Base-by-base conservation (phyloP, 2,329 filamentous ascomycete species). In the Trichophyton equinum region DNA sequence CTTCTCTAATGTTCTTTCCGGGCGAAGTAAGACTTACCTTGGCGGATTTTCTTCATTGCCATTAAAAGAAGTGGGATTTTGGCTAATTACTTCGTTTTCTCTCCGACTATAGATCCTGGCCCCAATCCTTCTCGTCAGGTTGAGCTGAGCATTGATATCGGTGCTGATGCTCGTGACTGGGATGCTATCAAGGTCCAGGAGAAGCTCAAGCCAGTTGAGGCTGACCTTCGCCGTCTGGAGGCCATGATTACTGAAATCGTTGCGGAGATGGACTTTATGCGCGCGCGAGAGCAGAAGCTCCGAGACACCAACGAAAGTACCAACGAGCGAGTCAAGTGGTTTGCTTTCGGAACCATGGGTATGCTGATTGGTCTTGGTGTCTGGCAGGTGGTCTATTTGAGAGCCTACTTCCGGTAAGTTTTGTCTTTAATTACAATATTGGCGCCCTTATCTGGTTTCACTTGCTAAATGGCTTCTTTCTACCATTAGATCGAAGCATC, bases 271-370 rank as follows among this genome's bases (percentile, higher is more conserved):
- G 92, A 97, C 66, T 99, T 97, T 78, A 83, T 99, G 69, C 84
- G 94, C 66, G 70, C 76, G 44, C 84, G 94, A 69, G 94, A 99
- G 81, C 91, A 96, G 83, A 95, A 90, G 80, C 82, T 99, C 69
- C 83, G 94, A 74, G 92, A 99, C 78, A 99, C 94, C 68, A 99
- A 99, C 76, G 94, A 99, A 86, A 97, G 92, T 81, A 99, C 94
- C 67, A 99, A 99, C 78, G 94, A 88, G 77, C 85, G 94, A 62
- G 94, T 99, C 71, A 99, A 97, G 81, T 97, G 90, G 91, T 99
- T 99, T 76, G 92, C 92, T 57, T 85, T 96, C 73, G 85, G 86
- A 66, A 97, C 92, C 30, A 97, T 96, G 78, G 87, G 90, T 64
- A 86, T 96, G 80, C 79, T 99, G 68, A 80, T 96, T 67, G 89